Evolutionary conservation across 306 rosid species (phyloP), one percentile per base, ranked within the genome.

Genomic region (Hippophae gyantsensis): DNA sequence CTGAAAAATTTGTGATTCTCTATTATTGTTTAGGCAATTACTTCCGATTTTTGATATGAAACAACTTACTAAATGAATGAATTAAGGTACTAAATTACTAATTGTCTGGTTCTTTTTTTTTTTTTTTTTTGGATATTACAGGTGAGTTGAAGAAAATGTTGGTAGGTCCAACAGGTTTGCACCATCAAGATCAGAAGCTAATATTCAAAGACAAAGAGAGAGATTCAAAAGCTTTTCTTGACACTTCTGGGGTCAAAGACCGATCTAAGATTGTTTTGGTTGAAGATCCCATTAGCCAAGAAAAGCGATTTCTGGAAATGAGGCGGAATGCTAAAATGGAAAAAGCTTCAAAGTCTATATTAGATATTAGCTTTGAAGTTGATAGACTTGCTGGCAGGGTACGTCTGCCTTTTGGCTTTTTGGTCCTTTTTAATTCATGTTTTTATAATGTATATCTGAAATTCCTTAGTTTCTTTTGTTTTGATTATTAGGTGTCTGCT

Each of bases 121-220:
- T 27, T 27, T 27, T 27, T 27, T 27, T 32, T 32, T 32, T 32
- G 38, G 38, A 4, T 32, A 14, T 57, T 76, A 59, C 41, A 90
- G 97, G 95, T 68, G 97, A 90, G 26, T 69, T 90, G 90, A 90
- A 90, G 90, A 90, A 90, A 69, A 76, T 90, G 86, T 61, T 90
- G 70, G 74, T 73, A 41, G 96, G 99, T 63, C 82, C 82, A 41
- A 92, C 96, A 10, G 99, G 96, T 13, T 65, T 92, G 42, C 95
- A 88, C 76, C 99, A 92, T 61, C 67, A 82, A 74, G 99, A 92
- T 68, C 96, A 85, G 79, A 92, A 92, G 83, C 76, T 92, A 67
- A 69, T 88, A 53, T 88, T 80, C 74, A 92, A 88, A 57, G 89
- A 85, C 25, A 92, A 74, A 32, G 99, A 92, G 79, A 88, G 99